Percentiles rank a stretch among this genome's conserved stretches.
Conservation (phyloP, 345 rosid genomes). For the Euclidium syriacum region DNA sequence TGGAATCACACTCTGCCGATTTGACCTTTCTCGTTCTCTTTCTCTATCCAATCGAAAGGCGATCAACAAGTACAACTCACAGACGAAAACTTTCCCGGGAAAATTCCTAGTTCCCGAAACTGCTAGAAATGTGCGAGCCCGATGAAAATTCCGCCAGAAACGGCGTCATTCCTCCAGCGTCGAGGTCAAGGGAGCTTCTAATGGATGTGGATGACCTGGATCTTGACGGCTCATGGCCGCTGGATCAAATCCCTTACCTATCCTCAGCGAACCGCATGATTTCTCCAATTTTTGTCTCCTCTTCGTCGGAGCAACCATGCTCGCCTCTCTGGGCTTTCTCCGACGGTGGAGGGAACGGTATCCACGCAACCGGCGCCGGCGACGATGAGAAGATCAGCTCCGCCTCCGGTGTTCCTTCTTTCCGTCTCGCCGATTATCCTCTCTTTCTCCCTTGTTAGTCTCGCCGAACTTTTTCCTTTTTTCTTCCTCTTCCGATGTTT, state of each 20-base stretch:
- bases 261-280: slow-evolving; percentile 39
- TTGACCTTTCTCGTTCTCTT: slow-evolving; percentile 29
- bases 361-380: not conserved
- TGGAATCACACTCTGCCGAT: slow-evolving; percentile 31
- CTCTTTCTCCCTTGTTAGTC: slow-evolving; percentile 55
- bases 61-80: slow-evolving; percentile 7
- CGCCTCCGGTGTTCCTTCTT: slow-evolving; percentile 21
- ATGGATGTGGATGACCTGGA: slow-evolving; percentile 74
- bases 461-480: not conserved
- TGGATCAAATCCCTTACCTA: slow-evolving; percentile 59
- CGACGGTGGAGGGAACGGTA: slow-evolving; percentile 27
- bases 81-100: slow-evolving; percentile 23
- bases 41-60: slow-evolving; percentile 11
- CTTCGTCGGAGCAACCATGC: slow-evolving; percentile 59
- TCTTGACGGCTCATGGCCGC: slow-evolving; percentile 62
- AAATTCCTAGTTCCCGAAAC: slow-evolving; percentile 11
- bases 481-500: not conserved
- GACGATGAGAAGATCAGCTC: slow-evolving; percentile 36
- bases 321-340: slow-evolving; percentile 95
- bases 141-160: slow-evolving; percentile 37
- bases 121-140: slow-evolving; percentile 43
- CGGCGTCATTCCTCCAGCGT: slow-evolving; percentile 12
- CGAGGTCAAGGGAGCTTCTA: slow-evolving; percentile 39
- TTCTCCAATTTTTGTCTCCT: slow-evolving; percentile 43
- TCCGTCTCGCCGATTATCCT: slow-evolving; percentile 46